phyloP scores from a whole-genome alignment of 106 monocot species.

The Cymbidium sinense region DNA sequence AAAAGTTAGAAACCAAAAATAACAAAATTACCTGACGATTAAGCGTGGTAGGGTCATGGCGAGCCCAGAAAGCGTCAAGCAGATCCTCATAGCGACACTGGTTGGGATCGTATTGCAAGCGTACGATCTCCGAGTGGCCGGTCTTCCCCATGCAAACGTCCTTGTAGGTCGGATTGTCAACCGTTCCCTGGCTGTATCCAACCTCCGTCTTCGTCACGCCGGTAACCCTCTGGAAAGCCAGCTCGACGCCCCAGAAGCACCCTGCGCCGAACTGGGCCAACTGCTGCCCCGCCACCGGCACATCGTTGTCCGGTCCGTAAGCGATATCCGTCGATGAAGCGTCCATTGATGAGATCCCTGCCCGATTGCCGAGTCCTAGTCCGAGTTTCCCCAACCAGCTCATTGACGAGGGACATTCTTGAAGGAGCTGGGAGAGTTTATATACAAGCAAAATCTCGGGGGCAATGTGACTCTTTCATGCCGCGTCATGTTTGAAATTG shows the following conservation, averaged over 20 bases:
- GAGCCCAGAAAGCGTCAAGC: constrained; percentile 64
- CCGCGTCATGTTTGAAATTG: too few relatives aligned
- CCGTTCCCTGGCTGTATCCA: constrained; percentile 75
- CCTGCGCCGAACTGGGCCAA: constrained; percentile 77
- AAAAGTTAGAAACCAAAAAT: neutral
- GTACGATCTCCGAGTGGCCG: constrained; percentile 66
- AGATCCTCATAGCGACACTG: constrained; percentile 43
- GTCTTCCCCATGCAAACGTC: constrained; percentile 56
- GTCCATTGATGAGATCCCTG: neutral
- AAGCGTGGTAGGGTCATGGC: constrained; percentile 71
- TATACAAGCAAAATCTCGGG: too few relatives aligned
- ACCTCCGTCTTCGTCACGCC: constrained; percentile 78
- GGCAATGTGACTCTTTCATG: too few relatives aligned
- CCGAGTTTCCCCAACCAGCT: constrained; percentile 14
- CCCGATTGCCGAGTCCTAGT: constrained; percentile 20
- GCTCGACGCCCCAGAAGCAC: constrained; percentile 79
- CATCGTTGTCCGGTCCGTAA: constrained; percentile 49
- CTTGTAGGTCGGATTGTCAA: constrained; percentile 47
- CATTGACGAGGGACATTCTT: neutral
- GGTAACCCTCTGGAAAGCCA: constrained; percentile 59
- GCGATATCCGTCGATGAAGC: constrained; percentile 20
- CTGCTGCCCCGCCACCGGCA: constrained; percentile 31
- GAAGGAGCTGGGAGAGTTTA: too few relatives aligned
- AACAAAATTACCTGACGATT: constrained; percentile 54
- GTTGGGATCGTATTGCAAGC: constrained; percentile 65